phyloP scores from a whole-genome alignment of 176 grass and related monocot genomes.

The barley (Hordeum vulgare) region DNA sequence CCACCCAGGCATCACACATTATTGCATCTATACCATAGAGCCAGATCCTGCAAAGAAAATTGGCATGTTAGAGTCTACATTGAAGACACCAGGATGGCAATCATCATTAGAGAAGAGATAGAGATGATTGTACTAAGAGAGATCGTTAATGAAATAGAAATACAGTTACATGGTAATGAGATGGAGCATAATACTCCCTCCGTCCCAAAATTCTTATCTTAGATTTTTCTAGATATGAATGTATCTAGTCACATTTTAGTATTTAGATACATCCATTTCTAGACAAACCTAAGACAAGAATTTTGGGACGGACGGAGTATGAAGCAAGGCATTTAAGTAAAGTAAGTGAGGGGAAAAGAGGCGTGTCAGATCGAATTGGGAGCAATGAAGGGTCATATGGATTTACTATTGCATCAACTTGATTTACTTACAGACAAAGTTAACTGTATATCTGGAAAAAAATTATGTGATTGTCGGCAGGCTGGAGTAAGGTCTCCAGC shows the following conservation, averaged over 20 bases:
- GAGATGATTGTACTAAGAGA: constrained; percentile 33
- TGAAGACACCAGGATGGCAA: constrained; percentile 31
- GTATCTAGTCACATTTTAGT: too few species aligned
- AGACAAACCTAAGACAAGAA: too few species aligned
- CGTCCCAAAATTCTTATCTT: too few species aligned
- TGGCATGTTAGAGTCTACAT: constrained; percentile 13
- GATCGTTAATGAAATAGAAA: constrained; percentile 21
- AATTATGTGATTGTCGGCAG: constrained; percentile 18
- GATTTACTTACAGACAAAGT: constrained; percentile 41
- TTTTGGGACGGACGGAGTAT: too few species aligned
- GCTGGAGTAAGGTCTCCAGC: constrained; percentile 36
- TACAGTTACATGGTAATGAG: constrained; percentile 25
- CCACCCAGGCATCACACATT: neutral
- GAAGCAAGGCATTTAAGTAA: too few species aligned
- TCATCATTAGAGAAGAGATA: constrained; percentile 25
- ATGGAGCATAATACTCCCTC: constrained; percentile 16
- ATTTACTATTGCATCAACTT: constrained; percentile 27
- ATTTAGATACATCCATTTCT: too few species aligned
- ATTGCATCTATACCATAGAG: neutral
- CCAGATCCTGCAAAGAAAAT: constrained; percentile 6
- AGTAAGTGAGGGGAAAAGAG: constrained; percentile 36
- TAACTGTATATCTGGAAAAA: constrained; percentile 20
- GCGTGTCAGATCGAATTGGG: constrained; percentile 29
- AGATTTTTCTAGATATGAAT: too few species aligned
- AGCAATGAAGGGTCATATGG: constrained; percentile 20